Percentiles rank a stretch among this genome's conserved stretches.
Evolutionary conservation across 805 yeast genomes (phyloP).

Genomic region (Candida multigemmis): DNA sequence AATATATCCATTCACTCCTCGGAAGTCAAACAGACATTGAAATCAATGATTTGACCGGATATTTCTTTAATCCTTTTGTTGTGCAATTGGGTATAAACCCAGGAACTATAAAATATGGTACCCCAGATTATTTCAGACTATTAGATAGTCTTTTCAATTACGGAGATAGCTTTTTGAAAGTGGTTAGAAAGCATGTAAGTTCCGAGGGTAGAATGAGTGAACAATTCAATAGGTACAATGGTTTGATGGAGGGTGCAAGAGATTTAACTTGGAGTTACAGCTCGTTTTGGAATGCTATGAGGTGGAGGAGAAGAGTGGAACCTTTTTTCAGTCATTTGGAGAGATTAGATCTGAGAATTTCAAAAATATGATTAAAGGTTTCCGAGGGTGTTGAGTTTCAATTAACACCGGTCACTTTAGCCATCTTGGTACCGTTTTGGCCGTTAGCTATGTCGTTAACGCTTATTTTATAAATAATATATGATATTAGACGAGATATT

Average conservation of each 20-base stretch:
- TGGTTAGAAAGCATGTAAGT: slow-evolving; percentile 52
- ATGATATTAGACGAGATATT: too few relatives aligned
- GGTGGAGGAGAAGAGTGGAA: slow-evolving; percentile 50
- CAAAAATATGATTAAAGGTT: too few relatives aligned
- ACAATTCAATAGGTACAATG: slow-evolving; percentile 74
- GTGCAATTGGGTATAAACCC: slow-evolving; percentile 7
- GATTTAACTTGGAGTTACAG: slow-evolving; percentile 90
- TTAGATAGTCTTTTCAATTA: slow-evolving; percentile 38
- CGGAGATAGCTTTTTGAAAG: slow-evolving; percentile 60
- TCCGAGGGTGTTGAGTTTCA: too few relatives aligned
- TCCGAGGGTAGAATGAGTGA: slow-evolving; percentile 73
- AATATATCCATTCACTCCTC: slow-evolving; percentile 38
- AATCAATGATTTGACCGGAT: slow-evolving; percentile 18
- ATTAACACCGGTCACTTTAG: too few relatives aligned
- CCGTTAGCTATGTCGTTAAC: too few relatives aligned
- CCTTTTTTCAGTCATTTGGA: slow-evolving; percentile 7
- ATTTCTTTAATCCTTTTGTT: slow-evolving; percentile 23
- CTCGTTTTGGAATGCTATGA: slow-evolving; percentile 59
- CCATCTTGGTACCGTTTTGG: too few relatives aligned
- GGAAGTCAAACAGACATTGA: slow-evolving; percentile 33
- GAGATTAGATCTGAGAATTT: slow-evolving; percentile 1
- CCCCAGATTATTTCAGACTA: slow-evolving; percentile 37
- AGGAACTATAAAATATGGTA: slow-evolving; percentile 24
- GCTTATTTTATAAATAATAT: too few relatives aligned
- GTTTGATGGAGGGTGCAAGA: slow-evolving; percentile 82